Base-by-base conservation (phyloP, 228 moss, liverwort and hornwort species). In the Sphagnum magellanicum region DNA sequence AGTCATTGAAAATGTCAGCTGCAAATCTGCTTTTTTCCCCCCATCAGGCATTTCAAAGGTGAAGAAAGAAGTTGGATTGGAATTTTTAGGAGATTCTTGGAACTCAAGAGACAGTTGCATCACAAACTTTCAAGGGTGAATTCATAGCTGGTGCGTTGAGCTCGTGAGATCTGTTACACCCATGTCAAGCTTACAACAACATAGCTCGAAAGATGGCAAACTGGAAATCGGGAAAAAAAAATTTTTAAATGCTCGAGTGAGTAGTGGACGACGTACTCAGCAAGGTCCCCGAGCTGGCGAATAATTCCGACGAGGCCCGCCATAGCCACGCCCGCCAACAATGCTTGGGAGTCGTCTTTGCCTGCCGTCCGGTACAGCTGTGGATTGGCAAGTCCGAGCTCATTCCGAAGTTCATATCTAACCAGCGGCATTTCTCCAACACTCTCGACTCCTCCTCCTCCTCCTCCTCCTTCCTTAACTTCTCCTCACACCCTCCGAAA, bases 1-100 rank as follows among this genome's bases (percentile, higher is more conserved):
- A 71, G 79, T 82, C 90, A 58, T 80, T 82, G 53, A 90, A 90
- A 8, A 90, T 76, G 62, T 90, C 90, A 8, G 87, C 87, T 59
- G 87, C 90, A 77, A 90, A 90, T 69, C 90, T 90, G 74, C 32
- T 67, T 48, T 48, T 55, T 61, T 48, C 52, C 49, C 49, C 10
- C 11, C 55, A 47, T 5, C 53, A 9, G 3, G 32, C 32, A 32
- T 32, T 32, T 32, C 32, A 32, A 32, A 32, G 32, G 32, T 32
- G 32, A 32, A 32, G 32, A 32, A 32, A 32, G 32, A 32, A 32
- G 32, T 32, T 32, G 32, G 32, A 32, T 32, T 32, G 32, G 32
- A 32, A 32, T 32, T 32, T 32, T 32, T 32, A 32, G 32, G 3
- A 32, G 32, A 32, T 32, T 32, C 32, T 32, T 32, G 32, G 32